Percentiles rank a stretch among this genome's conserved stretches.
Evolutionary conservation across 2,329 filamentous ascomycete genomes (phyloP).

Genomic region (Aureobasidium lini): DNA sequence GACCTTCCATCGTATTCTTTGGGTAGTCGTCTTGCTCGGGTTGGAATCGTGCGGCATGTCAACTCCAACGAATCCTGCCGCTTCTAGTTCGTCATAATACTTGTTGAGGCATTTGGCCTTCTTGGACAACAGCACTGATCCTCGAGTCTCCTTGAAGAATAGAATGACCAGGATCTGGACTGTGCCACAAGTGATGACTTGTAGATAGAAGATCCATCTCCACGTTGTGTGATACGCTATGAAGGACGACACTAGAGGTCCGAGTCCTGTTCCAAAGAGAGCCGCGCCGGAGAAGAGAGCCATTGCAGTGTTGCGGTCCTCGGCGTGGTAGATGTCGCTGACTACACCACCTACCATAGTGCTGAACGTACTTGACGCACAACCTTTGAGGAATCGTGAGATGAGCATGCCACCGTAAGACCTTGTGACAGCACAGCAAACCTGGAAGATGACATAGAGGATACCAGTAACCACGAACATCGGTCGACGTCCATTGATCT

Average conservation of each 20-base stretch:
- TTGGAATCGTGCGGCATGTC: slow-evolving; percentile 33
- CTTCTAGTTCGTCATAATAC: slow-evolving; percentile 71
- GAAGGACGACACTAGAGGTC: slow-evolving; percentile 64
- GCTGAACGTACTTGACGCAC: slow-evolving; percentile 70
- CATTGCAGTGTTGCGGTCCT: slow-evolving; percentile 83
- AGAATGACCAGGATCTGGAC: slow-evolving; percentile 58
- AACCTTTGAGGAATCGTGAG: slow-evolving; percentile 67
- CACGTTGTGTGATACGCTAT: slow-evolving; percentile 52
- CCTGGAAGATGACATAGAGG: slow-evolving; percentile 63
- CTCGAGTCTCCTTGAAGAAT: slow-evolving; percentile 75
- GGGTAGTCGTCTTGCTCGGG: slow-evolving; percentile 24
- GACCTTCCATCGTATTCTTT: slow-evolving; percentile 71
- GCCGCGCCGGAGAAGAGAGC: slow-evolving; percentile 75
- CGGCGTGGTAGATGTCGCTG: slow-evolving; percentile 72
- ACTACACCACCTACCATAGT: slow-evolving; percentile 92
- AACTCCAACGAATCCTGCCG: slow-evolving; percentile 52
- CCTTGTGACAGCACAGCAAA: slow-evolving; percentile 64
- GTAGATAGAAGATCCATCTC: slow-evolving; percentile 86
- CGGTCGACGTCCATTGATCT: slow-evolving; percentile 78
- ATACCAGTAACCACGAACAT: slow-evolving; percentile 70
- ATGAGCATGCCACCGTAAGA: slow-evolving; percentile 67
- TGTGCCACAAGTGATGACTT: slow-evolving; percentile 61
- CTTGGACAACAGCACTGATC: slow-evolving; percentile 67
- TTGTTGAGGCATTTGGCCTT: slow-evolving; percentile 67
- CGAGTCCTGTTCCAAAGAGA: slow-evolving; percentile 69